phyloP scores from a whole-genome alignment of 2,329 filamentous ascomycete species.

The Fonsecaea pugnacius region DNA sequence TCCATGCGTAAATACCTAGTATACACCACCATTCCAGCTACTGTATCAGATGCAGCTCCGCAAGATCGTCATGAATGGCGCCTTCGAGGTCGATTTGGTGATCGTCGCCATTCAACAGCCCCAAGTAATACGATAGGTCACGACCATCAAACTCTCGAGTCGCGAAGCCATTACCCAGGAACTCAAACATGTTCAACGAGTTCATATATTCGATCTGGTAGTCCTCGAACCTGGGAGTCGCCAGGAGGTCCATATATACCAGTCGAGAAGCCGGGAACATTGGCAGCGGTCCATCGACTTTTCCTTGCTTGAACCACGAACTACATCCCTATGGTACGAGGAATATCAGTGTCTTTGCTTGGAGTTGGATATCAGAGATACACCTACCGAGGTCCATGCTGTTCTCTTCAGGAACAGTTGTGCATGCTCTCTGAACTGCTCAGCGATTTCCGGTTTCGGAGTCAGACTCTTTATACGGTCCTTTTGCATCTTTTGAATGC shows the following conservation, averaged over 20 bases:
- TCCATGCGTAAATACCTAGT: neutral
- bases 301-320: slow-evolving; percentile 32
- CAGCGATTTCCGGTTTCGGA: slow-evolving; percentile 51
- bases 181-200: slow-evolving; percentile 42
- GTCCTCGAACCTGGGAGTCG: slow-evolving; percentile 47
- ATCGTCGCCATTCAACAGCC: slow-evolving; percentile 26
- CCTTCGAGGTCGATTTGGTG: slow-evolving; percentile 30
- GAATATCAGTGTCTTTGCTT: neutral
- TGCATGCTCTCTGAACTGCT: slow-evolving; percentile 55
- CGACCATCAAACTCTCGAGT: slow-evolving; percentile 52
- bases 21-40: neutral
- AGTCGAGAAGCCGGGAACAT: slow-evolving; percentile 48
- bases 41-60: slow-evolving; percentile 21
- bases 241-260: slow-evolving; percentile 46
- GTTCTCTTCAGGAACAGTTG: slow-evolving; percentile 49
- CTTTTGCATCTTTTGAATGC: slow-evolving; percentile 33
- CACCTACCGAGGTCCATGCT: slow-evolving; percentile 21
- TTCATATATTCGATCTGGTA: slow-evolving; percentile 49
- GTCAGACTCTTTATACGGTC: slow-evolving; percentile 35
- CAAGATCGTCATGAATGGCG: slow-evolving; percentile 26
- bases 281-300: slow-evolving; percentile 37
- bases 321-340: slow-evolving; percentile 19
- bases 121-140: slow-evolving; percentile 51
- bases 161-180: slow-evolving; percentile 50
- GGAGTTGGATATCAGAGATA: neutral